phyloP scores from a whole-genome alignment of 169 alveolate species.

The Plasmodium gaboni region DNA sequence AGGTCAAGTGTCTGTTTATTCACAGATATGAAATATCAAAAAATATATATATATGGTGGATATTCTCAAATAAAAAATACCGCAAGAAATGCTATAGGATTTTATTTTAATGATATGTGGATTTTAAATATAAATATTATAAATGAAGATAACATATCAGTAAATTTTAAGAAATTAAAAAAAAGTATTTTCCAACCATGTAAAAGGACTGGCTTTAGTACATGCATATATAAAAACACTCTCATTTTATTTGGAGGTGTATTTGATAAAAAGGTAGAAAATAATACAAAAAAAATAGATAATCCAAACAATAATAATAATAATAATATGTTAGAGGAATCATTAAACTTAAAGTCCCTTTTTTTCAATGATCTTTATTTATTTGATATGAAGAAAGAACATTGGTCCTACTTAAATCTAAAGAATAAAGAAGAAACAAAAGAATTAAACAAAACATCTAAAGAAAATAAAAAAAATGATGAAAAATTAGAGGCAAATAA shows the following conservation, averaged over 20 bases:
- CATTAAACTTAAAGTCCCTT: slow-evolving; percentile 81
- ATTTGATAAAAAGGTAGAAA: slow-evolving; percentile 88
- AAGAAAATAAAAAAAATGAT: slow-evolving; percentile 34
- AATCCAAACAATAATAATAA: slow-evolving; percentile 43
- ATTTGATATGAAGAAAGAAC: slow-evolving; percentile 82
- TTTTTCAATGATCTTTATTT: slow-evolving; percentile 86
- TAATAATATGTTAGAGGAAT: slow-evolving; percentile 77
- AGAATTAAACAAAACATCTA: slow-evolving; percentile 18
- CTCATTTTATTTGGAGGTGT: slow-evolving; percentile 92
- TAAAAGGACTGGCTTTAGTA: slow-evolving; percentile 85
- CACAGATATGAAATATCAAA: slow-evolving; percentile 75
- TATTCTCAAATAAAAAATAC: slow-evolving; percentile 89
- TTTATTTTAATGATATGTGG: slow-evolving; percentile 89
- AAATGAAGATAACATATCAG: slow-evolving; percentile 73
- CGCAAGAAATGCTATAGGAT: slow-evolving; percentile 87
- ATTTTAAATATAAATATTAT: slow-evolving; percentile 87
- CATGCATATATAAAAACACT: slow-evolving; percentile 81
- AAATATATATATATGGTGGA: slow-evolving; percentile 91
- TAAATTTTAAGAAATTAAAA: slow-evolving; percentile 79
- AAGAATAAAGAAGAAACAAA: slow-evolving; percentile 8
- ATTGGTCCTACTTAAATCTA: slow-evolving; percentile 57
- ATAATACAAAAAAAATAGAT: slow-evolving; percentile 32
- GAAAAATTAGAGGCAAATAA: slow-evolving; percentile 3
- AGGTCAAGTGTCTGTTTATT: slow-evolving; percentile 52
- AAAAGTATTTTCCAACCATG: slow-evolving; percentile 82